A percentile compares a stretch with the other conserved stretches of the same genome.
Evolutionary conservation across 1,139 yeast genomes (phyloP).

Genomic region (Meyerozyma athensensis): DNA sequence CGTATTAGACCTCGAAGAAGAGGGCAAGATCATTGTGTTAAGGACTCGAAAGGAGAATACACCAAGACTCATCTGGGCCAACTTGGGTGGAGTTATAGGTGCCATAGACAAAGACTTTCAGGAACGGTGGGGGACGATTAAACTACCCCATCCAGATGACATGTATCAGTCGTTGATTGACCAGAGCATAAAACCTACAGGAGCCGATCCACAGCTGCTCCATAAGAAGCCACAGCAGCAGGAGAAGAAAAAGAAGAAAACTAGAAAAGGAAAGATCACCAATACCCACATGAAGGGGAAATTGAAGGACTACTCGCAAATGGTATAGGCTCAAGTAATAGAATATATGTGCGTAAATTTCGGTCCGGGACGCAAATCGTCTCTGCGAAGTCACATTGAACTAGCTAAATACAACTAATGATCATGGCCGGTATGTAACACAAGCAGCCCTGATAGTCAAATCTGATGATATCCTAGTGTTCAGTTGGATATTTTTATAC

Average conservation of each 20-base stretch:
- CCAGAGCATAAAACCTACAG: constrained; percentile 90
- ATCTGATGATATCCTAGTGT: too few species aligned
- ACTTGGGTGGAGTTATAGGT: constrained; percentile 69
- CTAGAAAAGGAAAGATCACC: constrained; percentile 89
- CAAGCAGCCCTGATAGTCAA: too few species aligned
- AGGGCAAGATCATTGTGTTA: constrained; percentile 72
- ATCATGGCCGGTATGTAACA: constrained; percentile 13
- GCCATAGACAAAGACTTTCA: constrained; percentile 80
- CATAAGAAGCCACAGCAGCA: constrained; percentile 60
- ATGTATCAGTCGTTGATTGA: constrained; percentile 74
- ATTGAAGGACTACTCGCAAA: constrained; percentile 71
- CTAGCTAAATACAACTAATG: constrained; percentile 1
- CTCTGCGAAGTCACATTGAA: constrained; percentile 1
- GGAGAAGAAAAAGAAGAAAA: constrained; percentile 81
- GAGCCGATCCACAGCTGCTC: constrained; percentile 89
- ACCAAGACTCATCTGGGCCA: constrained; percentile 90
- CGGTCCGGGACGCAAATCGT: neutral
- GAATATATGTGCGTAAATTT: neutral
- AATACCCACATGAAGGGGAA: constrained; percentile 96
- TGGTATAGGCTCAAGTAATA: constrained; percentile 19
- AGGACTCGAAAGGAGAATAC: constrained; percentile 89
- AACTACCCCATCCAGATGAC: constrained; percentile 76
- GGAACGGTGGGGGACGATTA: constrained; percentile 71
- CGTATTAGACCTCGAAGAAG: constrained; percentile 69
- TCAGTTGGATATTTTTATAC: too few species aligned